Percentiles rank a stretch among this genome's conserved stretches.
These are phyloP conservation scores for Ceratocystis albifundus DNA, from an alignment of 2,329 filamentous ascomycete genomes.

Conservation along the genomic window DNA sequence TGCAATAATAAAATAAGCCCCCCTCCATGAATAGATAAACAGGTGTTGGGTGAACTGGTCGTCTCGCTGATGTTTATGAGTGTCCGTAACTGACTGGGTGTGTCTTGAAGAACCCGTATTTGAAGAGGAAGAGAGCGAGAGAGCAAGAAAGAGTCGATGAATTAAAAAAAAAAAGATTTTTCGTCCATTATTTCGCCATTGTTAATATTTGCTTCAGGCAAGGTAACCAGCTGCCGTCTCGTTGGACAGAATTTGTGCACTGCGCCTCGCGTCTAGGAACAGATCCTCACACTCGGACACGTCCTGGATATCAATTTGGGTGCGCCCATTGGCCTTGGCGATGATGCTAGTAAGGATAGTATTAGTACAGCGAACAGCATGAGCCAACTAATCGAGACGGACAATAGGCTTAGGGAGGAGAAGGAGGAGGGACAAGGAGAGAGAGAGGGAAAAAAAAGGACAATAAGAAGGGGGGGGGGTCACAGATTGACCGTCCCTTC, in stretches of 20 bases:
- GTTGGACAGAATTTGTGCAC: constrained; percentile 55
- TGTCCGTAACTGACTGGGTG: no score
- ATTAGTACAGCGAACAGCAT: constrained; percentile 2
- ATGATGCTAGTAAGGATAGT: constrained; percentile 52
- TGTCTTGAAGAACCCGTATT: no score
- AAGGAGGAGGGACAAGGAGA: not conserved
- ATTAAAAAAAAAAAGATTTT: not conserved
- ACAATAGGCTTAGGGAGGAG: not conserved
- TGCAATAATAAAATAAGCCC: no score
- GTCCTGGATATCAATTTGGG: constrained; percentile 65
- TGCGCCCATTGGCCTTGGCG: constrained; percentile 68
- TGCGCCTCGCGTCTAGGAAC: constrained; percentile 71
- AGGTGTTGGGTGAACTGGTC: no score
- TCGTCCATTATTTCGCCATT: not conserved
- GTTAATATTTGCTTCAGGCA: constrained; percentile 31
- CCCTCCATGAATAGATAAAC: no score
- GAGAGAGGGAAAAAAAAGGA: not conserved
- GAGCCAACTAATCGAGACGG: not conserved
- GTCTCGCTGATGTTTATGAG: no score
- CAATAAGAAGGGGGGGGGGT: not conserved
- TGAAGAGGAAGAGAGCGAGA: not conserved
- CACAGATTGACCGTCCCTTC: not conserved
- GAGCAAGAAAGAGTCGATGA: not conserved
- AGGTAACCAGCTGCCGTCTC: constrained; percentile 56
- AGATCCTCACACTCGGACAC: constrained; percentile 72